Conservation (phyloP, 164 flowering plant species). For the Tetrastigma voinierianum region DNA sequence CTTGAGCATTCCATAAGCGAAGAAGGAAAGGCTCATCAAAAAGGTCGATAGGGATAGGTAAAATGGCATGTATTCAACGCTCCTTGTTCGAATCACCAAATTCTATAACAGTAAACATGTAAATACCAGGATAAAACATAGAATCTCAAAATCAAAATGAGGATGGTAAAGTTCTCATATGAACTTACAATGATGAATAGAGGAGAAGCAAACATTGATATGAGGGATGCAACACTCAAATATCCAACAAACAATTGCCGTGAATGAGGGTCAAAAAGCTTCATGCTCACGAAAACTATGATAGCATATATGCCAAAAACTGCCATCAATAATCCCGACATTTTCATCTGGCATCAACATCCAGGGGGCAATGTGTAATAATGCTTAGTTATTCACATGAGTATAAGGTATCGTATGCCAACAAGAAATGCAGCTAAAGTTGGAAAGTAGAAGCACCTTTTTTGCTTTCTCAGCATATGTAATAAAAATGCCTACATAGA, state of each 20-base stretch:
- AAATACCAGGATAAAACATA: not conserved
- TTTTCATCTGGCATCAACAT: constrained; percentile 45
- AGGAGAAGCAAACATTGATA: constrained; percentile 88
- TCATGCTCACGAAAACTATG: constrained; percentile 49
- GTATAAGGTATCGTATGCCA: not conserved
- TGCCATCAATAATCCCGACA: constrained; percentile 45
- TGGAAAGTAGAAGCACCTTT: constrained; percentile 30
- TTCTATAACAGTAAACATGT: constrained; percentile 10
- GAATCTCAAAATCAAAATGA: no score
- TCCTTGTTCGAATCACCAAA: constrained; percentile 22
- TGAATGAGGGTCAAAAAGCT: constrained; percentile 23
- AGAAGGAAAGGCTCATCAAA: constrained; percentile 28
- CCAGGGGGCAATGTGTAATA: not conserved
- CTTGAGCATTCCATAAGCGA: constrained; percentile 24
- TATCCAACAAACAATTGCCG: constrained; percentile 66
- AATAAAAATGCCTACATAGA: constrained; percentile 51
- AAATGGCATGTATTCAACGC: constrained; percentile 31
- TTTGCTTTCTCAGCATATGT: constrained; percentile 45
- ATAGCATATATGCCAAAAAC: constrained; percentile 43
- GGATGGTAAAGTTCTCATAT: not conserved
- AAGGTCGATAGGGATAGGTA: constrained; percentile 24
- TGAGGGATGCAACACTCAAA: constrained; percentile 62
- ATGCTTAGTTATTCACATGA: not conserved
- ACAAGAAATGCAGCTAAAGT: not conserved
- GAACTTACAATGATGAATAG: constrained; percentile 62